Percentiles rank a stretch among this genome's conserved stretches.
Evolutionary conservation across 164 flowering plant genomes (phyloP).

Genomic region (Kingdonia uniflora): DNA sequence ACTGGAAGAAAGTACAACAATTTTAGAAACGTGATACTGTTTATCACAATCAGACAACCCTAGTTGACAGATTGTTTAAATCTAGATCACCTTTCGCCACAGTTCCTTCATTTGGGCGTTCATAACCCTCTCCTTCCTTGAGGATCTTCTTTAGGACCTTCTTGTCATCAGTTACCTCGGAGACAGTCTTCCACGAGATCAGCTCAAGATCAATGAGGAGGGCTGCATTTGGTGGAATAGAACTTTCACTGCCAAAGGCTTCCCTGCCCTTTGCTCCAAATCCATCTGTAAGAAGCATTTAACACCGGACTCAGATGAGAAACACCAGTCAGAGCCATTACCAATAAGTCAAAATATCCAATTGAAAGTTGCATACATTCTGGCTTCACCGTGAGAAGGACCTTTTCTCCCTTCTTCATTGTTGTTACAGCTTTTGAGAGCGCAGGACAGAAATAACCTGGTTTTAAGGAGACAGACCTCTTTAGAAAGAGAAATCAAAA

Average conservation of each 20-base stretch:
- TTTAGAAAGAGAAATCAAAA: background rate
- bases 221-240: slow-evolving; percentile 71
- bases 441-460: slow-evolving; percentile 86
- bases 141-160: slow-evolving; percentile 79
- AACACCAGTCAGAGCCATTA: background rate
- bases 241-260: slow-evolving; percentile 46
- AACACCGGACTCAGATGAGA: background rate
- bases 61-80: background rate
- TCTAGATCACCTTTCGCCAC: slow-evolving; percentile 41
- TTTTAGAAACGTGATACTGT: background rate
- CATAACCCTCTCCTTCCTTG: slow-evolving; percentile 93
- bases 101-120: slow-evolving; percentile 80
- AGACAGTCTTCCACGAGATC: slow-evolving; percentile 84
- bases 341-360: background rate
- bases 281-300: slow-evolving; percentile 58
- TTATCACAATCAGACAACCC: background rate
- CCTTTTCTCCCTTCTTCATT: slow-evolving; percentile 94
- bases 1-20: slow-evolving; percentile 29
- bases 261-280: slow-evolving; percentile 81
- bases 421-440: slow-evolving; percentile 75
- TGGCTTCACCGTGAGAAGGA: slow-evolving; percentile 70
- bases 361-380: slow-evolving; percentile 47
- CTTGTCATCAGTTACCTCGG: slow-evolving; percentile 71
- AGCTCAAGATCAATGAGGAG: slow-evolving; percentile 60
- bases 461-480: background rate